Evolutionary conservation across 176 grass and related monocot genomes (phyloP).

Genomic region (Cymbopogon citratus): DNA sequence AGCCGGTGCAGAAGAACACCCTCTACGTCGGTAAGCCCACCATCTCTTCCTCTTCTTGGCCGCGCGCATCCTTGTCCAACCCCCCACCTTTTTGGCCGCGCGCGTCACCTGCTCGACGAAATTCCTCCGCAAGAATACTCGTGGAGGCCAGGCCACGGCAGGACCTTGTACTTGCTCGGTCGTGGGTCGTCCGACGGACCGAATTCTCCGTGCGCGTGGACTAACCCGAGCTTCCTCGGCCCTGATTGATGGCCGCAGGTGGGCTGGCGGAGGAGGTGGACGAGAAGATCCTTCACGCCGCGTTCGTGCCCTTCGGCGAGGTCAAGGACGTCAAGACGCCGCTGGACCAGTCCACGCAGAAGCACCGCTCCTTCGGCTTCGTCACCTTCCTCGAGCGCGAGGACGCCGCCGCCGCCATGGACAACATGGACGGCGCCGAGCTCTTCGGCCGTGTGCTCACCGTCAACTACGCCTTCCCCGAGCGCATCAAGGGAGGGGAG

Average conservation of each 20-base stretch:
- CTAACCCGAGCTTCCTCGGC: neutral
- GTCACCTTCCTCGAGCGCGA: conserved; percentile 96
- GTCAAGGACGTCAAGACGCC: conserved; percentile 99
- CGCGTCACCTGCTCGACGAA: conserved; percentile 49
- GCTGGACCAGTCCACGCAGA: conserved; percentile 93
- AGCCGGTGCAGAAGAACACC: conserved; percentile 92
- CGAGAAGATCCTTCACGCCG: conserved; percentile 89
- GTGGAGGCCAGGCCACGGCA: neutral
- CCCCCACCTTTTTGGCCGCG: neutral
- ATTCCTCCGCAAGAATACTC: neutral
- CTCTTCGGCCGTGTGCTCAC: conserved; percentile 89
- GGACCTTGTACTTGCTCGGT: neutral
- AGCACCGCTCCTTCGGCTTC: conserved; percentile 98
- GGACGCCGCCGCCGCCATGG: conserved; percentile 93
- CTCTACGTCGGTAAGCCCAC: conserved; percentile 77
- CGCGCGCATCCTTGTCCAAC: neutral
- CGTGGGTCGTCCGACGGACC: neutral
- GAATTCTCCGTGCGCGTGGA: neutral
- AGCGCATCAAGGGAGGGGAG: conserved; percentile 97
- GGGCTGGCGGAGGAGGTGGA: conserved; percentile 94
- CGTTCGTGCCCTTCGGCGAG: conserved; percentile 97
- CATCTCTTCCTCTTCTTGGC: neutral
- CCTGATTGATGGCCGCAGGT: conserved; percentile 29
- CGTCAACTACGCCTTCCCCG: conserved; percentile 95
- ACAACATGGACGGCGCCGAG: conserved; percentile 98